Conservation (phyloP, 139 green algal species). For the Chlamydomonas sp. region DNA sequence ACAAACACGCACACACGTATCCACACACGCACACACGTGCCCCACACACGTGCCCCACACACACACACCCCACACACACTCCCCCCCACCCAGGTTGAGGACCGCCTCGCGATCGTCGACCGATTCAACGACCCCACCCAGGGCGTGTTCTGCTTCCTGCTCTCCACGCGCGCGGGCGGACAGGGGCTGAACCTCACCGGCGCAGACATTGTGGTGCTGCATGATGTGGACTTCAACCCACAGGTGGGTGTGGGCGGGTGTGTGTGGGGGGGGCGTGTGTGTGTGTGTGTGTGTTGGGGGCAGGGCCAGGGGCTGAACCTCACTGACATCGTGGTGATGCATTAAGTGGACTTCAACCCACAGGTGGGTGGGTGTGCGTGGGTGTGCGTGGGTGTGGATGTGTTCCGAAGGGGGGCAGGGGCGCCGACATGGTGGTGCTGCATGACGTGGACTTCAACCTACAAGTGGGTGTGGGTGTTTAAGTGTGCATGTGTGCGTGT, state of each 20-base stretch:
- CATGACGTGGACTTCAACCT: conserved; percentile 95
- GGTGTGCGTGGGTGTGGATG: no score
- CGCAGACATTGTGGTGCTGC: conserved; percentile 90
- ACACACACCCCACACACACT: conserved; percentile 13
- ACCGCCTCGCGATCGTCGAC: conserved; percentile 79
- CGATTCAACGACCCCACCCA: conserved; percentile 54
- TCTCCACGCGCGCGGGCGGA: conserved; percentile 87
- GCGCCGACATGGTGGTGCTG: conserved; percentile 87
- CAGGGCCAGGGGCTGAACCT: conserved; percentile 88
- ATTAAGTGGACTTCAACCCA: conserved; percentile 93
- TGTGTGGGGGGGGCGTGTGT: no score
- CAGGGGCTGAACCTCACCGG: conserved; percentile 89
- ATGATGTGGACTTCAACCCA: conserved; percentile 94
- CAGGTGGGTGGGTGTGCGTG: no score
- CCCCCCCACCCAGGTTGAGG: conserved; percentile 42
- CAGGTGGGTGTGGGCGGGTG: no score
- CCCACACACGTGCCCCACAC: no score
- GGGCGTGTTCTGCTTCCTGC: conserved; percentile 81
- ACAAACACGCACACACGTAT: no score
- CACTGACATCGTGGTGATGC: conserved; percentile 88
- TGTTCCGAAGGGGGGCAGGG: conserved; percentile 77
- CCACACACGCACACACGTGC: no score
- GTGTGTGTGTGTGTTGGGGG: no score
- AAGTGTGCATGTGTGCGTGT: no score
- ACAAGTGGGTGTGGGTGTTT: no score